Evolutionary conservation across 1,284 basidiomycete genomes (phyloP).

Genomic region (Ustilago crameri): DNA sequence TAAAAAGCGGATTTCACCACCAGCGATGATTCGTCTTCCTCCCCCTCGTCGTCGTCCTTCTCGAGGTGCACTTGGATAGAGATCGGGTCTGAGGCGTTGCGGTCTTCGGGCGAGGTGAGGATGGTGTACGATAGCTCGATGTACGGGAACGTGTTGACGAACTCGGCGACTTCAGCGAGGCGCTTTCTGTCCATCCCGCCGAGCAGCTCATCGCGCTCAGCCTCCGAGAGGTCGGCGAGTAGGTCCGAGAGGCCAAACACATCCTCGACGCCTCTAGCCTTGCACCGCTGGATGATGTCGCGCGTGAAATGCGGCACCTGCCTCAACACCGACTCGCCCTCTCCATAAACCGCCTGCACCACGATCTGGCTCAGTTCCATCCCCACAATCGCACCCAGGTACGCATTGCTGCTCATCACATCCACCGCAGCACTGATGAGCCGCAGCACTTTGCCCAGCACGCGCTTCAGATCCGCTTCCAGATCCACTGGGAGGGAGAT

Average conservation of each 20-base stretch:
- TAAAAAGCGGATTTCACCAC: conserved; percentile 90
- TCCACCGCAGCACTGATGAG: conserved; percentile 80
- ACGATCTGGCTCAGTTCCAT: conserved; percentile 99
- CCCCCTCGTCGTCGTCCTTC: conserved; percentile 82
- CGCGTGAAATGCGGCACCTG: conserved; percentile 94
- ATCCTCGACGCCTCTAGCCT: conserved; percentile 68
- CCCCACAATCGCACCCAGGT: conserved; percentile 90
- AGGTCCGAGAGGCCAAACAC: conserved; percentile 61
- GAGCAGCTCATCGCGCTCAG: conserved; percentile 75
- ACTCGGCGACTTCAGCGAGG: conserved; percentile 71
- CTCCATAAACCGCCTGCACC: conserved; percentile 92
- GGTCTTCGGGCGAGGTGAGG: conserved; percentile 72
- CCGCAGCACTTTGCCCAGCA: conserved; percentile 89
- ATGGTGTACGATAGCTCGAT: conserved; percentile 87
- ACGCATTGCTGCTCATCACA: conserved; percentile 96
- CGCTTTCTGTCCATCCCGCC: conserved; percentile 82
- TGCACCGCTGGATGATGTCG: conserved; percentile 81
- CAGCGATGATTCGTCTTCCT: conserved; percentile 40
- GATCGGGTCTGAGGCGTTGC: conserved; percentile 77
- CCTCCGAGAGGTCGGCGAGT: conserved; percentile 57
- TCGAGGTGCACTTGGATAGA: conserved; percentile 81
- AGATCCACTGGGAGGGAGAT: conserved; percentile 91
- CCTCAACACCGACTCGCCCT: conserved; percentile 79
- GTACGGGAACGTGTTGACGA: conserved; percentile 72
- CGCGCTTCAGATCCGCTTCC: conserved; percentile 85